A percentile compares a stretch with the other conserved stretches of the same genome.
Evolutionary conservation across 192 early-diverging fungal genomes (phyloP).

Genomic region (Pecoramyces ruminantium): DNA sequence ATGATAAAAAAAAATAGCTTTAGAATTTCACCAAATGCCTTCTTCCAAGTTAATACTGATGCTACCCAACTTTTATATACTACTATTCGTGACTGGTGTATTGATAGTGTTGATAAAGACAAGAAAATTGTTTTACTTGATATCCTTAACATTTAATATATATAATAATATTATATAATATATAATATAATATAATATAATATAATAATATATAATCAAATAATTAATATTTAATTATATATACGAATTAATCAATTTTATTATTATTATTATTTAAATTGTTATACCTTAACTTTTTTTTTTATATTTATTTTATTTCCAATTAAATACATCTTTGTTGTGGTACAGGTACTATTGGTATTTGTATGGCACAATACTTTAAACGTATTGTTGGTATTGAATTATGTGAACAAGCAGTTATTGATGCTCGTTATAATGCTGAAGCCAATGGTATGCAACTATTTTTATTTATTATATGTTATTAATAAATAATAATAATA

Average conservation of each 20-base stretch:
- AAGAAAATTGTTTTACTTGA: conserved; percentile 1
- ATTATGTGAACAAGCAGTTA: conserved; percentile 42
- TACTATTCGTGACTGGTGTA: conserved; percentile 25
- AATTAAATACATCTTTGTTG: conserved; percentile 47
- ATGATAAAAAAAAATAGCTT: conserved; percentile 15
- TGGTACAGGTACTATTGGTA: conserved; percentile 71
- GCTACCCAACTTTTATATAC: conserved; percentile 50
- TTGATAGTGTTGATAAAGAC: not conserved
- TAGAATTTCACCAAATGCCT: conserved; percentile 50
- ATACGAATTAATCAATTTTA: not conserved
- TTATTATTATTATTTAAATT: not conserved
- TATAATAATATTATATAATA: conserved; percentile 6
- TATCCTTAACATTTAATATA: conserved; percentile 12
- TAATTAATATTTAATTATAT: too few relatives aligned
- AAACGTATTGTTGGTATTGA: conserved; percentile 59
- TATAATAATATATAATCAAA: too few relatives aligned
- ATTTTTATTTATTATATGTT: too few relatives aligned
- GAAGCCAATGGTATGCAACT: conserved; percentile 15
- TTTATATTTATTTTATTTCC: not conserved
- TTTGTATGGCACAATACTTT: conserved; percentile 48
- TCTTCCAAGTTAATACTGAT: conserved; percentile 65
- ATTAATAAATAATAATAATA: conserved; percentile 3
- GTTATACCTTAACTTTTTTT: not conserved
- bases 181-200: not conserved
- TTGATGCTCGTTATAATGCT: conserved; percentile 56